Conservation (phyloP, 306 rosid species). For the Psophocarpus tetragonolobus region DNA sequence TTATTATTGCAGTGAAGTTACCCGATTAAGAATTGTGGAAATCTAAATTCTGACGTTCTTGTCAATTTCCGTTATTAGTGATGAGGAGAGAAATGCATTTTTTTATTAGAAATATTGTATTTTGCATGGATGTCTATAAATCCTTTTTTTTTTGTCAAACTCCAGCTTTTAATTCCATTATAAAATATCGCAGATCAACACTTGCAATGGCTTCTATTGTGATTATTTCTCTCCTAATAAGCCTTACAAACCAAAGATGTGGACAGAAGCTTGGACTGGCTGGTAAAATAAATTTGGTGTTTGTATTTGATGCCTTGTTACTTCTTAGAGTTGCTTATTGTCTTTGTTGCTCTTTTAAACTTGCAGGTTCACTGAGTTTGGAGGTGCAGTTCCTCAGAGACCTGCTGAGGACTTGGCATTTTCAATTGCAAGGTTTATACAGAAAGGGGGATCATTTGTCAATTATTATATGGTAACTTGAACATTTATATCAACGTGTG, state of each 20-base stretch:
- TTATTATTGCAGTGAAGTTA: slow-evolving; percentile 26
- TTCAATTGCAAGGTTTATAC: slow-evolving; percentile 92
- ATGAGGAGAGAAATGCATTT: slow-evolving; percentile 6
- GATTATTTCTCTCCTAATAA: slow-evolving; percentile 94
- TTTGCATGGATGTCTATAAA: slow-evolving; percentile 21
- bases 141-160: background rate
- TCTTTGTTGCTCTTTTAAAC: slow-evolving; percentile 11
- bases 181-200: slow-evolving; percentile 63
- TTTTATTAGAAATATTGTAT: slow-evolving; percentile 27
- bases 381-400: slow-evolving; percentile 88
- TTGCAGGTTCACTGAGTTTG: slow-evolving; percentile 89
- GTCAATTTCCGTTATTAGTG: slow-evolving; percentile 24
- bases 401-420: slow-evolving; percentile 96
- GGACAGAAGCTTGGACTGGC: slow-evolving; percentile 99
- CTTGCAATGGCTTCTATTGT: slow-evolving; percentile 97
- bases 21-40: slow-evolving; percentile 8
- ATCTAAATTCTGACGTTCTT: background rate
- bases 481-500: slow-evolving; percentile 17
- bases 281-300: slow-evolving; percentile 54
- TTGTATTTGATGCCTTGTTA: slow-evolving; percentile 24
- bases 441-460: slow-evolving; percentile 89
- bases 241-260: slow-evolving; percentile 97
- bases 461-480: slow-evolving; percentile 89
- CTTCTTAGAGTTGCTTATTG: background rate
- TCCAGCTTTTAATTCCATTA: slow-evolving; percentile 28